Base-by-base conservation (phyloP, 495 filamentous ascomycete genomes). In the Neurospora sp. region DNA sequence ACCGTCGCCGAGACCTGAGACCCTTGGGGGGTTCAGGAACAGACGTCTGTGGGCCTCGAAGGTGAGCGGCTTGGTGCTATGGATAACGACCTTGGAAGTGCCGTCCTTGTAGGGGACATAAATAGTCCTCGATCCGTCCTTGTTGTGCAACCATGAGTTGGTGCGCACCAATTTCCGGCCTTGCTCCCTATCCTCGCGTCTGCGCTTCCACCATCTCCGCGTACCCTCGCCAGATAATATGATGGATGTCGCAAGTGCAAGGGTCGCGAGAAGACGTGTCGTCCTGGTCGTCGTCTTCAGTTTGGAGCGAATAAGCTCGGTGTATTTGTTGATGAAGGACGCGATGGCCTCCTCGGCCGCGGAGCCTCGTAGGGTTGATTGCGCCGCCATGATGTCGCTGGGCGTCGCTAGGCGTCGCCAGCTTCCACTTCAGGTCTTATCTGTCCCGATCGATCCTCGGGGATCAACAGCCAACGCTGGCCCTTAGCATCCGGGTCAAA, bases 21-120 rank as follows among this genome's bases (percentile, higher is more conserved):
- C 90, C 70, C 91, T 85, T 22, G 94, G 94, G 0, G 96, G 94
- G 76, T 96, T 94, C 40, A 99, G 87, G 80, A 98, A 99, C 22
- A 98, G 86, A 40, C 96, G 87, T 41, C 95, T 88, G 81, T 99
- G 96, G 39, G 96, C 96, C 85, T 98, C 94, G 80, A 98, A 99
- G 6, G 96, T 98, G 35, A 92, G 91, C 8, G 89, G 87, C 80
- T 97, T 98, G 9, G 96, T 99, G n/a, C 91, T 91, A 77, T 93
- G 86, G 69, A 99, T 97, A 70, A 90, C 90, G 42, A 99, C 94
- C 80, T 96, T 96, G 40, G 94, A 92, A 8, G 94, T 96, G 47
- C 90, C 88, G 74, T 90, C 86, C 76, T 90, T 92, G 81, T 98
- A 97, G 6, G 95, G 94, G 40, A 99, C 96, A 78, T 94, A 97